These are phyloP conservation scores for Triticum urartu DNA, from an alignment of 176 grass and related monocot genomes.

Conservation along the genomic window DNA sequence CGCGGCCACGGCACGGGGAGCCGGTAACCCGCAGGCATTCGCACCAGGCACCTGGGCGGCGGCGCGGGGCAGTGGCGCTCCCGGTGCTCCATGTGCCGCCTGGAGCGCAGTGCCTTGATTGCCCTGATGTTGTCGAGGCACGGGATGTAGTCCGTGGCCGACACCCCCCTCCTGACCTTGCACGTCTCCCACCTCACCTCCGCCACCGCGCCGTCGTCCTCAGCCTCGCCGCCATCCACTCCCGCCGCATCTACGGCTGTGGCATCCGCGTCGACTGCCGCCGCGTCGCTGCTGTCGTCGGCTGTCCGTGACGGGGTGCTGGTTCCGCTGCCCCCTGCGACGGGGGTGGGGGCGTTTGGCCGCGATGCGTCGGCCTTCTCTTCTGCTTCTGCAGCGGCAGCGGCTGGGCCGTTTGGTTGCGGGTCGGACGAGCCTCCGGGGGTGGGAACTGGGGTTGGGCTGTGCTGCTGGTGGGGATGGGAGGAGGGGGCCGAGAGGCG, in stretches of 20 bases:
- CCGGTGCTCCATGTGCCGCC: conserved; percentile 88
- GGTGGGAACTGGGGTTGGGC: neutral
- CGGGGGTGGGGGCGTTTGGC: neutral
- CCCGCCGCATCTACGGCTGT: neutral
- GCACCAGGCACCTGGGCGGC: conserved; percentile 59
- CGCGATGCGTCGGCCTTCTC: neutral
- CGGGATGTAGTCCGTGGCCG: conserved; percentile 64
- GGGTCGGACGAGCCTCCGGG: neutral
- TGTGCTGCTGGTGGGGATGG: conserved; percentile 10
- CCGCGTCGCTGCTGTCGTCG: neutral
- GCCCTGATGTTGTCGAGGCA: conserved; percentile 90
- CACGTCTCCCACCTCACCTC: conserved; percentile 69
- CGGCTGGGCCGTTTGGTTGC: neutral
- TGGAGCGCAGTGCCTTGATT: conserved; percentile 80
- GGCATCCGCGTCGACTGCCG: neutral
- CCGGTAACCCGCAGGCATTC: conserved; percentile 56
- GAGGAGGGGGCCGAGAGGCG: conserved; percentile 13
- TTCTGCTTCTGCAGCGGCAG: neutral
- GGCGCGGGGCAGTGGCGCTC: conserved; percentile 81
- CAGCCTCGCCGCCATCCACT: neutral
- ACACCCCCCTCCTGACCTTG: conserved; percentile 46
- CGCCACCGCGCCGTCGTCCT: conserved; percentile 26
- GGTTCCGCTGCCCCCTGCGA: neutral
- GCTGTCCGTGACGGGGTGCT: neutral
- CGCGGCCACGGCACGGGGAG: conserved; percentile 73